Evolutionary conservation across 2,329 filamentous ascomycete species (phyloP).

Genomic region (Trichoderma cornu-damae): DNA sequence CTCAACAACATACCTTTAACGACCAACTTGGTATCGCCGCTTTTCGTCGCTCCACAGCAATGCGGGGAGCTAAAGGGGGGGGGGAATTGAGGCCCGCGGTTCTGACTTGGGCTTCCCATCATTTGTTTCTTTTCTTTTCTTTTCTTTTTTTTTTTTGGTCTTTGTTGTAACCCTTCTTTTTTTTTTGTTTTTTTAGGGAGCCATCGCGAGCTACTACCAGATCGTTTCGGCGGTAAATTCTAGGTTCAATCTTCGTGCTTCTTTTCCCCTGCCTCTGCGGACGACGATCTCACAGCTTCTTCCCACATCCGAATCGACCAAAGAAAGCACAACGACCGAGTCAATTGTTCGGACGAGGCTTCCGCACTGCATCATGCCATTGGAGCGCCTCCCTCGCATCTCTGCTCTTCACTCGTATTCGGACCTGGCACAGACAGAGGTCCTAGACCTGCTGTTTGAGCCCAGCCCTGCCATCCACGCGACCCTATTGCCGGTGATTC

Average conservation of each 20-base stretch:
- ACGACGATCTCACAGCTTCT: too few species aligned
- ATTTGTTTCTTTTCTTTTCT: neutral
- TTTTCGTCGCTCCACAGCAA: slow-evolving; percentile 26
- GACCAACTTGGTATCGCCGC: slow-evolving; percentile 23
- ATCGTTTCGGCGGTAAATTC: neutral
- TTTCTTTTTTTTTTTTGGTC: too few species aligned
- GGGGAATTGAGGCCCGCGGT: slow-evolving; percentile 12
- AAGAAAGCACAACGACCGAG: neutral
- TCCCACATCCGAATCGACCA: too few species aligned
- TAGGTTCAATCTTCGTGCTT: neutral
- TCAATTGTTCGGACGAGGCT: neutral
- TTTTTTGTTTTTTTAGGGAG: too few species aligned
- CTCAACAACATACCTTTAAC: too few species aligned
- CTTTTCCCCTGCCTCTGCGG: neutral
- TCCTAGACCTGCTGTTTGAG: slow-evolving; percentile 80
- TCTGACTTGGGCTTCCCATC: neutral
- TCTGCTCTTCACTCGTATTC: slow-evolving; percentile 51
- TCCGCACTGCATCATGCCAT: slow-evolving; percentile 22
- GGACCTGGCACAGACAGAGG: slow-evolving; percentile 47
- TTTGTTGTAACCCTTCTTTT: neutral
- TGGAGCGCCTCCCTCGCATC: slow-evolving; percentile 49
- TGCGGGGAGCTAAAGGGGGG: slow-evolving; percentile 14
- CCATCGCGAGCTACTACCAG: neutral
- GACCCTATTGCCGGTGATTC: slow-evolving; percentile 64
- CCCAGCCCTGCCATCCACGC: slow-evolving; percentile 69